These are phyloP conservation scores for Arthroderma sp. DNA, from an alignment of 2,329 filamentous ascomycete species.

Conservation along the genomic window DNA sequence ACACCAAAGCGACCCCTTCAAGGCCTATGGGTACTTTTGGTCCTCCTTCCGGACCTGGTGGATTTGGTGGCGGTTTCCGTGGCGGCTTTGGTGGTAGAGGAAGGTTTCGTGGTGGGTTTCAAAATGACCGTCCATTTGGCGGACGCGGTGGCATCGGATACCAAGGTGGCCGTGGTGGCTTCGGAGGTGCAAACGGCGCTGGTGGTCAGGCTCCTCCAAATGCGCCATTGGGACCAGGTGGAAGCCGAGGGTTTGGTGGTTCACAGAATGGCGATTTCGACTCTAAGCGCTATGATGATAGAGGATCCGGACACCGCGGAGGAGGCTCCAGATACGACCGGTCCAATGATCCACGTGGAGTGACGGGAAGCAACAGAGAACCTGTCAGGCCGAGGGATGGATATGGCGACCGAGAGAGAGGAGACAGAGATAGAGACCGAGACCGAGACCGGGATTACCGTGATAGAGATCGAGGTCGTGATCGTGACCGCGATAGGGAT, in stretches of 20 bases:
- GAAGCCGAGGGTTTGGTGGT: conserved; percentile 40
- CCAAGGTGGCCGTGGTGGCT: conserved; percentile 43
- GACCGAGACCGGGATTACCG: conserved; percentile 39
- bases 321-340: conserved; percentile 39
- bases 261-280: conserved; percentile 32
- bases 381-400: conserved; percentile 59
- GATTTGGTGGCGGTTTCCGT: conserved; percentile 41
- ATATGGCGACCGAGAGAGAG: conserved; percentile 38
- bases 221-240: conserved; percentile 41
- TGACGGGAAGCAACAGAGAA: conserved; percentile 69
- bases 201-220: conserved; percentile 34
- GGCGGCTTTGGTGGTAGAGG: conserved; percentile 43
- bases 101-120: conserved; percentile 36
- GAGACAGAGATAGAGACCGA: conserved; percentile 33
- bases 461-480: conserved; percentile 34
- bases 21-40: conserved; percentile 55
- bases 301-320: conserved; percentile 20
- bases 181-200: conserved; percentile 25
- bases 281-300: conserved; percentile 40
- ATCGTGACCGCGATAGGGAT: conserved; percentile 44
- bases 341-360: conserved; percentile 35
- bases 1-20: conserved; percentile 67
- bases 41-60: conserved; percentile 43
- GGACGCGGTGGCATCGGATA: conserved; percentile 42
- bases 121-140: conserved; percentile 39